Percentiles rank a stretch among this genome's conserved stretches.
Evolutionary conservation across 78 protist genomes (phyloP).

Genomic region (Monocercomonoides exilis): DNA sequence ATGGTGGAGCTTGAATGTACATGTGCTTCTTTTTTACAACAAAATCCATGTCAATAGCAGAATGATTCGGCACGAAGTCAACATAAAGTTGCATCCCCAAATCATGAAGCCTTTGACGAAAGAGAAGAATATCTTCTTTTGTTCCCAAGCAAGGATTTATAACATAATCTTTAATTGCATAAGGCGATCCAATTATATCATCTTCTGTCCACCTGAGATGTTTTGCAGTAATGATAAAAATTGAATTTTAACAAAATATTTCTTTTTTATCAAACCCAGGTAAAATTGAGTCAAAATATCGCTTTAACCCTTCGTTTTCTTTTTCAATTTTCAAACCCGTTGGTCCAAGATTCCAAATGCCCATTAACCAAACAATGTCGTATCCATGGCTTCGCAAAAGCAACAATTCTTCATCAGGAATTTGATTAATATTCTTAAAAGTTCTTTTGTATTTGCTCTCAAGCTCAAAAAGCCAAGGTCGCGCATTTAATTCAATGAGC

Average conservation of each 20-base stretch:
- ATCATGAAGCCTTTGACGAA: neutral
- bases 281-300: neutral
- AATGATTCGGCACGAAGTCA: conserved; percentile 80
- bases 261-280: neutral
- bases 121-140: conserved; percentile 23
- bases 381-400: neutral
- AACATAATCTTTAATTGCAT: conserved; percentile 55
- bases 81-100: conserved; percentile 40
- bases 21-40: neutral
- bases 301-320: neutral
- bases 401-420: conserved; percentile 35
- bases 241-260: conserved; percentile 17
- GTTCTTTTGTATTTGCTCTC: neutral
- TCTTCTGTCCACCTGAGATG: conserved; percentile 15
- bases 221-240: neutral
- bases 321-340: neutral
- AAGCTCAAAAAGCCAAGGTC: conserved; percentile 32
- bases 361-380: conserved; percentile 58
- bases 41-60: conserved; percentile 53
- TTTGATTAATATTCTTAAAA: neutral
- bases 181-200: conserved; percentile 80
- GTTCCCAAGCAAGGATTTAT: conserved; percentile 55
- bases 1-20: neutral
- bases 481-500: conserved; percentile 16
- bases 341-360: conserved; percentile 70